phyloP scores from a whole-genome alignment of 2,329 filamentous ascomycete species.

The Chrysoporthe deuterocubensis region DNA sequence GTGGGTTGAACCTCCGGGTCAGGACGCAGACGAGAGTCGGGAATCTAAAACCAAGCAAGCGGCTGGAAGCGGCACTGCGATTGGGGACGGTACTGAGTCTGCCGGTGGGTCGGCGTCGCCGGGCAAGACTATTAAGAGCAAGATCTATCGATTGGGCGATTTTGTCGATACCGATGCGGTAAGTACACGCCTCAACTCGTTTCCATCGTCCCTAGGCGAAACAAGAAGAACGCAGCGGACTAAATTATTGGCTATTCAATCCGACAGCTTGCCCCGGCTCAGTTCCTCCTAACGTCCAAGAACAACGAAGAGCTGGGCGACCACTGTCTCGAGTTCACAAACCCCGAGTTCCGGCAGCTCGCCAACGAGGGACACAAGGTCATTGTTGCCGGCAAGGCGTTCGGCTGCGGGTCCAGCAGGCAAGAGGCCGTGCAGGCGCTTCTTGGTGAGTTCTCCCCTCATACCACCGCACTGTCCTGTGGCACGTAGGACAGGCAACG shows the following conservation, averaged over 20 bases:
- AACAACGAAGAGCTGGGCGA: slow-evolving; percentile 41
- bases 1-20: slow-evolving; percentile 27
- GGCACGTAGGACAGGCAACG: slow-evolving; percentile 38
- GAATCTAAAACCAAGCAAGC: neutral
- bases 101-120: neutral
- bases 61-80: neutral
- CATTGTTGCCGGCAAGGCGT: slow-evolving; percentile 50
- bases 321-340: slow-evolving; percentile 46
- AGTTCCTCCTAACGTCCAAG: slow-evolving; percentile 39
- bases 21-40: neutral
- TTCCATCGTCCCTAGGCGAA: too few relatives aligned
- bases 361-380: slow-evolving; percentile 35
- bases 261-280: slow-evolving; percentile 43
- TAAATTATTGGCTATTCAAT: too few relatives aligned
- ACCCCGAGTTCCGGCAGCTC: slow-evolving; percentile 42
- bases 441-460: slow-evolving; percentile 38
- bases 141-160: slow-evolving; percentile 46
- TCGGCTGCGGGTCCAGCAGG: slow-evolving; percentile 51
- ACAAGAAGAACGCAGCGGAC: too few relatives aligned
- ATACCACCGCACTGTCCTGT: slow-evolving; percentile 44
- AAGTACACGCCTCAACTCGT: slow-evolving; percentile 28
- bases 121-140: slow-evolving; percentile 36
- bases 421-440: slow-evolving; percentile 48
- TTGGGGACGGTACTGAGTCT: neutral
- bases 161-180: slow-evolving; percentile 50